A percentile compares a stretch with the other conserved stretches of the same genome.
Evolutionary conservation across 352 stramenopile genomes (phyloP).

Genomic region (Thalassiosira mediterranea): DNA sequence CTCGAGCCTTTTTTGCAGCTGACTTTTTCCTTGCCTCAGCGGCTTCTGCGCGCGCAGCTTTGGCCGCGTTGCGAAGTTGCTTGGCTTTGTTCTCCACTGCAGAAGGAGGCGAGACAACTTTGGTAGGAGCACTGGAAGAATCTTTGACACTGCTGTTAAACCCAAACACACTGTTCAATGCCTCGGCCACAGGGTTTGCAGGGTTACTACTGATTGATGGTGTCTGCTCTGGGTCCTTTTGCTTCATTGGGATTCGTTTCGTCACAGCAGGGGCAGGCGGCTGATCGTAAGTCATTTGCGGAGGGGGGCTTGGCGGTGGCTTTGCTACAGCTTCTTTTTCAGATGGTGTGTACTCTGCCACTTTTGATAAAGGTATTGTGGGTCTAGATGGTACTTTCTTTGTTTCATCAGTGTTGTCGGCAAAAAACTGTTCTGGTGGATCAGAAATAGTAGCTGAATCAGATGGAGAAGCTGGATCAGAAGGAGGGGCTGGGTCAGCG

Average conservation of each 20-base stretch:
- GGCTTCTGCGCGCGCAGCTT: slow-evolving; percentile 23
- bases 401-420: slow-evolving; percentile 3
- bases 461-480: too few relatives aligned
- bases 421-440: background rate
- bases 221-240: background rate
- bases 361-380: background rate
- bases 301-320: background rate
- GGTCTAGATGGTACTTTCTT: background rate
- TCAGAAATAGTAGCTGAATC: slow-evolving; percentile 8
- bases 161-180: slow-evolving; percentile 11
- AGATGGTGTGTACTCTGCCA: too few relatives aligned
- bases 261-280: background rate
- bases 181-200: slow-evolving; percentile 15
- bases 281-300: background rate
- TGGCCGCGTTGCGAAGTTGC: slow-evolving; percentile 37
- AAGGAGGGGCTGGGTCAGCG: too few relatives aligned
- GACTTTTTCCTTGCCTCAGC: slow-evolving; percentile 27
- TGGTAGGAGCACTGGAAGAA: slow-evolving; percentile 3
- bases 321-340: background rate
- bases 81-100: slow-evolving; percentile 15
- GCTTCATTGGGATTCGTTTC: background rate
- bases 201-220: slow-evolving; percentile 4
- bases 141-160: background rate
- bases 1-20: slow-evolving; percentile 9
- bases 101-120: background rate